Evolutionary conservation across 148 eudicot genomes (phyloP), one percentile per base, ranked within the genome.

Genomic region (Vaccinium darrowii): DNA sequence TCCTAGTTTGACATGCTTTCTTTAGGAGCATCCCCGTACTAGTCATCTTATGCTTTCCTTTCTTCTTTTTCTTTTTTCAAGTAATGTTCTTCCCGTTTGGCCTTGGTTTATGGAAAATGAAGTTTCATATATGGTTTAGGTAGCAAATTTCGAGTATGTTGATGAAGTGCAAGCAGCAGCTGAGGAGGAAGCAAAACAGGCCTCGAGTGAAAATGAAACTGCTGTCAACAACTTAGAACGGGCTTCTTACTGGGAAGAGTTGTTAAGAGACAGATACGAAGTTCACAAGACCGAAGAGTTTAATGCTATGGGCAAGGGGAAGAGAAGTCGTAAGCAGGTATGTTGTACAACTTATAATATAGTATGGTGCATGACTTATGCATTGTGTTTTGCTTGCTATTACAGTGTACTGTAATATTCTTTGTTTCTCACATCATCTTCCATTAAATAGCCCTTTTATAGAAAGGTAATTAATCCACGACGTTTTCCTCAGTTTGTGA

Each of bases 251-350:
- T 97, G 99, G 99, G 99, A 97, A 87, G 98, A 95, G 52, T 88
- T 97, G 87, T 87, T 97, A 74, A 88, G 84, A 88, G 98, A 93
- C 82, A 93, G 88, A 88, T 94, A 93, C 65, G 98, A 94, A 84
- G 95, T 90, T 84, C 96, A 92, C 50, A 97, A 97, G 89, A 82
- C 90, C 71, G 98, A 97, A 91, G 98, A 97, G 84, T 88, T 95
- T 19, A 95, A 90, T 87, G 91, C 98, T 71, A 88, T 95, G 91
- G 99, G 98, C 73, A 97, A 97, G 89, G 96, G 99, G 60, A 97
- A 94, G 90, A 91, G 99, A 90, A 97, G 99, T 82, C 94, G 98
- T 84, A 95, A 95, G 84, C 99, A 97, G 98, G 99, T 97, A 86
- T 43, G 72, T 23, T 75, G 23, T 51, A 16, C 54, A 36, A 21